Base-by-base conservation (phyloP, 2,329 filamentous ascomycete genomes). In the Harringtonia aguacate region DNA sequence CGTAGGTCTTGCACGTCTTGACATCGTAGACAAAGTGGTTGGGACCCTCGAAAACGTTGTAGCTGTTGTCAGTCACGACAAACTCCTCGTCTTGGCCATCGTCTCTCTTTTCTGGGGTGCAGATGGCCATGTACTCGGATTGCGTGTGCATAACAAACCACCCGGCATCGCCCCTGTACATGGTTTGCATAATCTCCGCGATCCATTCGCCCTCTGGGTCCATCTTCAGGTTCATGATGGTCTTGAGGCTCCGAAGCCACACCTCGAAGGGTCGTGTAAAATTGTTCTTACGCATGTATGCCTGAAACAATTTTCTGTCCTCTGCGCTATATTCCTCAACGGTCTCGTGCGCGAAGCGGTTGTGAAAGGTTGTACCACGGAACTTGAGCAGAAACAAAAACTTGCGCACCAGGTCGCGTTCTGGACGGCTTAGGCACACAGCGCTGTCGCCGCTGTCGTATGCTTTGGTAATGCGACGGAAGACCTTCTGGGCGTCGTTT, bases 341-440 rank as follows among this genome's bases (percentile, higher is more conserved):
- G 1, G 41, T 53, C 3, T 63, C 53, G 39, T 63, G 56, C 35
- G 62, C 54, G 52, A 61, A 69, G 1, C 63, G 58, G 14, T 44
- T 41, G 45, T 60, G 55, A 37, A 66, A 65, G 6, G 29, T 45
- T 2, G 52, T 53, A n/a, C 56, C 55, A 14, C 67, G 62, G 39
- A 69, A 70, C 45, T 66, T 66, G 51, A 70, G 59, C 4, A 71
- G 50, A 48, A 69, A 70, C 3, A 68, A 54, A 40, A 69, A 69
- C 43, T 68, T 69, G 37, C 67, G 62, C 10, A 70, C 30, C 2
- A 57, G 41, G 47, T 70, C 56, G 36, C 55, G 52, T 18, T 67
- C 57, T 1, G 39, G 28, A 6, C 64, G 56, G 2, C 50, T 56
- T 0, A 67, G 46, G 29, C 47, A 49, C 2, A 69, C 42, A 39